These are phyloP conservation scores for Suillus brevipes DNA, from an alignment of 768 basidiomycete species.

Conservation along the genomic window DNA sequence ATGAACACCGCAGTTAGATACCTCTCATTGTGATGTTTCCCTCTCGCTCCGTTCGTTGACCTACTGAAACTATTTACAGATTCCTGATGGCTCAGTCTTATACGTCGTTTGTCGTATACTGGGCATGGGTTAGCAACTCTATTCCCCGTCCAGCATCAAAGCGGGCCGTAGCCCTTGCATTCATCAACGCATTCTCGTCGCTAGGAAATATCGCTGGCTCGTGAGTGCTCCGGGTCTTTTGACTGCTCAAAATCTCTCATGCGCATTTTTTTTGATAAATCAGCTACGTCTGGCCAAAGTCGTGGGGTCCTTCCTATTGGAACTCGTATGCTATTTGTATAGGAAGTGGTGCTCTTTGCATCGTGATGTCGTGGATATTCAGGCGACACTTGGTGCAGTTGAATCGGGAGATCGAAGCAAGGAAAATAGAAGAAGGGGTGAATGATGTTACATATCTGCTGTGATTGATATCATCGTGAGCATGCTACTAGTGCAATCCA, in stretches of 20 bases:
- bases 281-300: constrained; percentile 66
- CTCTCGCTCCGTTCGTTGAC: background rate
- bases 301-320: constrained; percentile 71
- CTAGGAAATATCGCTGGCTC: constrained; percentile 84
- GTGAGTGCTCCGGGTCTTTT: constrained; percentile 41
- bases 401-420: constrained; percentile 41
- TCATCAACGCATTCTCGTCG: constrained; percentile 80
- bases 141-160: constrained; percentile 84
- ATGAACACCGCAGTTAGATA: constrained; percentile 65
- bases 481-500: background rate
- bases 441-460: constrained; percentile 50
- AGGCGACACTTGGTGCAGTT: constrained; percentile 42
- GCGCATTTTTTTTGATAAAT: background rate
- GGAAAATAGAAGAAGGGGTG: constrained; percentile 37
- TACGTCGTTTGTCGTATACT: constrained; percentile 67
- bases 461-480: constrained; percentile 21
- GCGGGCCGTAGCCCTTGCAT: constrained; percentile 82
- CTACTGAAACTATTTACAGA: constrained; percentile 34
- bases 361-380: constrained; percentile 53
- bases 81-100: constrained; percentile 80
- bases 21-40: constrained; percentile 53
- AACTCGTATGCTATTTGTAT: constrained; percentile 77
- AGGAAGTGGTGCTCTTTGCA: constrained; percentile 48
- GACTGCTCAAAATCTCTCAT: constrained; percentile 10
- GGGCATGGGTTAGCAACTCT: constrained; percentile 52